These are phyloP conservation scores for Pyrus hybrid DNA, from an alignment of 331 rosid genomes.

Conservation along the genomic window DNA sequence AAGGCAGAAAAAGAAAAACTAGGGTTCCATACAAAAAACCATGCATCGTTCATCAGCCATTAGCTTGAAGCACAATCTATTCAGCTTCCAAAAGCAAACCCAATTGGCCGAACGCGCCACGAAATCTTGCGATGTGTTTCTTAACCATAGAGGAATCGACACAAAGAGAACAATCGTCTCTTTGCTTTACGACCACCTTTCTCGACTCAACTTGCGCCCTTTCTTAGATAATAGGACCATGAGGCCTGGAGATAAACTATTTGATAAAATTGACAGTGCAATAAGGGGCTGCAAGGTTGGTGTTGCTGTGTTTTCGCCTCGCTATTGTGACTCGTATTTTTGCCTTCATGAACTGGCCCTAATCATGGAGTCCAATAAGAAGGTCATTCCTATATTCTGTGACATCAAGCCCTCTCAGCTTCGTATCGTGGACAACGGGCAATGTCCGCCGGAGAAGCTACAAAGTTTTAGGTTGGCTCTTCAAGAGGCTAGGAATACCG, in stretches of 20 bases:
- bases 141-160: constrained; percentile 73
- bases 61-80: constrained; percentile 17
- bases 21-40: neutral
- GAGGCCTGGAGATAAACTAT: constrained; percentile 89
- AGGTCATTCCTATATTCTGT: constrained; percentile 73
- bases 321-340: constrained; percentile 68
- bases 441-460: constrained; percentile 31
- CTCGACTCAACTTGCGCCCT: constrained; percentile 30
- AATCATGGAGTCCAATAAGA: constrained; percentile 53
- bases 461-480: constrained; percentile 48
- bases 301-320: constrained; percentile 67
- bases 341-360: constrained; percentile 84
- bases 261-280: constrained; percentile 62
- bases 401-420: constrained; percentile 76
- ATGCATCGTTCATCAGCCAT: constrained; percentile 35
- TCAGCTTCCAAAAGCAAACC: constrained; percentile 17
- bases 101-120: constrained; percentile 13
- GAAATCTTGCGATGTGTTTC: constrained; percentile 60
- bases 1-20: neutral
- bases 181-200: constrained; percentile 54
- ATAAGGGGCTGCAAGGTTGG: constrained; percentile 58
- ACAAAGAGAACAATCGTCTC: constrained; percentile 64
- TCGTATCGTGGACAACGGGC: constrained; percentile 9
- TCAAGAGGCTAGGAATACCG: constrained; percentile 55
- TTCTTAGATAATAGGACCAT: constrained; percentile 72